Conservation (phyloP, 495 filamentous ascomycete species). For the Usnea hakonensis region DNA sequence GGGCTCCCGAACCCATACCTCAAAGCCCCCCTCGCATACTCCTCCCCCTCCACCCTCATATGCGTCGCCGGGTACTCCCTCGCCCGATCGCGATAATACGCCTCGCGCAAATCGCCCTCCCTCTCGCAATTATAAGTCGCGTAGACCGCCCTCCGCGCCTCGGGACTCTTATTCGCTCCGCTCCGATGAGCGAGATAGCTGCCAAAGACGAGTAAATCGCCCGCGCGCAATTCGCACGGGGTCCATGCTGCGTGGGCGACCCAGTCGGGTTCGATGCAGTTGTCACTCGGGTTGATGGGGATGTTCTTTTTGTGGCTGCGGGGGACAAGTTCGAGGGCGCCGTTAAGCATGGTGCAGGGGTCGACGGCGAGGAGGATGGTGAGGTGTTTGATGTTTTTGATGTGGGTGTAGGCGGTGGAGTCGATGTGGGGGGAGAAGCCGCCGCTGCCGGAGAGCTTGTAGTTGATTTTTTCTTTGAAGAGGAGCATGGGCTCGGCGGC, state of each 20-base stretch:
- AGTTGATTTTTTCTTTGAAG: constrained; percentile 5
- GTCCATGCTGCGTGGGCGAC: not conserved
- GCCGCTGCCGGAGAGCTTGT: constrained; percentile 4
- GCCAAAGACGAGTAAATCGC: not conserved
- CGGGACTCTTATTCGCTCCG: not conserved
- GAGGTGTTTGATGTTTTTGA: not conserved
- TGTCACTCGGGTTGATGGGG: not conserved
- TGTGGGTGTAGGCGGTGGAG: constrained; percentile 8
- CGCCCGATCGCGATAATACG: constrained; percentile 3
- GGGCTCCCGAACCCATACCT: constrained; percentile 4
- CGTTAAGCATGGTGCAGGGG: not conserved
- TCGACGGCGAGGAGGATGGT: constrained; percentile 5
- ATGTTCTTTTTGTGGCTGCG: not conserved
- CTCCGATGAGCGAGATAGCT: not conserved
- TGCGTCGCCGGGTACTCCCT: constrained; percentile 5
- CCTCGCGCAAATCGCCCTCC: constrained; percentile 4
- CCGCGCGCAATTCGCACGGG: not conserved
- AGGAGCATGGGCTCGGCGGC: constrained; percentile 3
- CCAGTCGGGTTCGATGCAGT: not conserved
- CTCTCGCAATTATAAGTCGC: not conserved
- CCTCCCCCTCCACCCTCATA: not conserved
- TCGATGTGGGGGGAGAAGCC: constrained; percentile 5
- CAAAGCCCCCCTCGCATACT: not conserved
- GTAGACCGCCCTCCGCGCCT: not conserved
- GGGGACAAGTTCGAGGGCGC: not conserved